Evolutionary conservation across 176 grass and related monocot species (phyloP).

Genomic region (Musa beccarii): DNA sequence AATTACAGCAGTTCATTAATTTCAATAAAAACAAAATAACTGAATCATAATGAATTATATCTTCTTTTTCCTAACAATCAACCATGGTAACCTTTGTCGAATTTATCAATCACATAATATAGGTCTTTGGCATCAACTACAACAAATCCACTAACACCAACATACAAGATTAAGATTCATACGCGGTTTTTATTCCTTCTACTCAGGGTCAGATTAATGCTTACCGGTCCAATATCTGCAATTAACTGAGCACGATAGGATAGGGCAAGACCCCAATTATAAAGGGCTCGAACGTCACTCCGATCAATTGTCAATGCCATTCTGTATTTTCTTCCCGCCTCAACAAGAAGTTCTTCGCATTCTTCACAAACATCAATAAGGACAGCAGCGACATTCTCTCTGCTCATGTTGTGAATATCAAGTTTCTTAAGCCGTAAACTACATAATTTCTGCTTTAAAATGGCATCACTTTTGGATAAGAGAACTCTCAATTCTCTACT

Average conservation of each 20-base stretch:
- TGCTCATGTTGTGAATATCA: slow-evolving; percentile 37
- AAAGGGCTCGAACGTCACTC: slow-evolving; percentile 59
- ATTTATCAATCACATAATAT: neutral
- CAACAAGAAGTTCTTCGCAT: slow-evolving; percentile 74
- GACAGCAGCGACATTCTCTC: slow-evolving; percentile 40
- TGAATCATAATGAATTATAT: neutral
- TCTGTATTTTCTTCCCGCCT: slow-evolving; percentile 76
- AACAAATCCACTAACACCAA: neutral
- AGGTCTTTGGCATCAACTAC: neutral
- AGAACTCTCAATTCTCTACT: slow-evolving; percentile 77
- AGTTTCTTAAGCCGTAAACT: slow-evolving; percentile 39
- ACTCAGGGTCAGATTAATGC: slow-evolving; percentile 5
- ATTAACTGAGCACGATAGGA: slow-evolving; percentile 74
- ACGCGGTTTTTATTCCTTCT: neutral
- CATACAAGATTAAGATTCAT: neutral
- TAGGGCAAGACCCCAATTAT: slow-evolving; percentile 85
- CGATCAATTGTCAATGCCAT: slow-evolving; percentile 66
- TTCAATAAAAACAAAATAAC: neutral
- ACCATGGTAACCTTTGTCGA: neutral
- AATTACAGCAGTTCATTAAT: neutral
- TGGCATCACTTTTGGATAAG: slow-evolving; percentile 32
- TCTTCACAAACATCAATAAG: slow-evolving; percentile 72
- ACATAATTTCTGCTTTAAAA: slow-evolving; percentile 22
- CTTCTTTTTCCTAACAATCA: neutral
- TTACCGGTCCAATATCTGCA: slow-evolving; percentile 94